A percentile compares a stretch with the other conserved stretches of the same genome.
Conservation (phyloP, 163 green algal species). For the Trebouxia gelatinosa region DNA sequence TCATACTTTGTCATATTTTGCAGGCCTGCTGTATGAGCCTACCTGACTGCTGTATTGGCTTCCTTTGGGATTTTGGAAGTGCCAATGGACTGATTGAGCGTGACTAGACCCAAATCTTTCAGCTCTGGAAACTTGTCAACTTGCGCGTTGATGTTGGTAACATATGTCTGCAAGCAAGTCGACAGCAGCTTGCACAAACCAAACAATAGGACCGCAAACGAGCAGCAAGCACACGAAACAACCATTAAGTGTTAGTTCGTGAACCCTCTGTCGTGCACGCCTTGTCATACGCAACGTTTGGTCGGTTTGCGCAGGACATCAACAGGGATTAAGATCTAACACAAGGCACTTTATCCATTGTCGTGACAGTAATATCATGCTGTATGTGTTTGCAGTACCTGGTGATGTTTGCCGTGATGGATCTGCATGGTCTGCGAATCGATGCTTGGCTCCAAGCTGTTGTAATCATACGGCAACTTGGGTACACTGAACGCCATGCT, state of each 20-base stretch:
- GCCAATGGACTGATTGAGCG: conserved; percentile 63
- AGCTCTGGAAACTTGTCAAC: conserved; percentile 78
- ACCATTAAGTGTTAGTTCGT: too few species aligned
- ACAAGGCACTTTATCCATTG: background rate
- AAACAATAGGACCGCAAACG: background rate
- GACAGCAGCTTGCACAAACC: background rate
- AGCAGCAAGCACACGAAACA: too few species aligned
- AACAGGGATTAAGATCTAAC: background rate
- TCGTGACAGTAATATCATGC: background rate
- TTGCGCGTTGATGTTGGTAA: conserved; percentile 54
- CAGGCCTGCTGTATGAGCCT: background rate
- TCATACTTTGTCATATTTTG: background rate
- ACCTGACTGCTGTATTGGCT: conserved; percentile 59
- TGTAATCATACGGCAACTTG: conserved; percentile 71
- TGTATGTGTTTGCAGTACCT: background rate
- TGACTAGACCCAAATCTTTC: conserved; percentile 63
- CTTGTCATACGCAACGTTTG: too few species aligned
- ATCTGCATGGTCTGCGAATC: conserved; percentile 77
- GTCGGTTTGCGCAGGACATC: too few species aligned
- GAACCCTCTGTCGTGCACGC: too few species aligned
- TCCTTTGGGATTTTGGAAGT: conserved; percentile 63
- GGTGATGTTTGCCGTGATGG: conserved; percentile 79
- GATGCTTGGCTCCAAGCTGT: conserved; percentile 72
- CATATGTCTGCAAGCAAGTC: conserved; percentile 38
- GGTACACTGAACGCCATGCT: conserved; percentile 61